Percentiles rank a stretch among this genome's conserved stretches.
Evolutionary conservation across 164 flowering plant genomes (phyloP).

Genomic region (Platanus orientalis): DNA sequence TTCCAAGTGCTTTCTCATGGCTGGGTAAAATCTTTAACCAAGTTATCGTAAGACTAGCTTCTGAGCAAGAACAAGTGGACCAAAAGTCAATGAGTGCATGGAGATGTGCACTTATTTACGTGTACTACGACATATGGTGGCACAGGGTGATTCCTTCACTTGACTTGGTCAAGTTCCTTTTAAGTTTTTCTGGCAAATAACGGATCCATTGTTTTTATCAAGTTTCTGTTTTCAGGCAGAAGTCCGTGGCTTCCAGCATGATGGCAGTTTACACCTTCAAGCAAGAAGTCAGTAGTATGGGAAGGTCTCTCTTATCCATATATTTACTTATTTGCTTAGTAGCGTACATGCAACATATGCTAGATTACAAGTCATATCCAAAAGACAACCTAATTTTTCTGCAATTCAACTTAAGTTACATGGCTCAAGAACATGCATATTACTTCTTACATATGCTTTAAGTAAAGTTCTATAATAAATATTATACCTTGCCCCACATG

Average conservation of each 20-base stretch:
- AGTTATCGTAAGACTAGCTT: neutral
- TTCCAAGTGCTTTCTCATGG: too few relatives aligned
- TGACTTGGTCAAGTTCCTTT: too few relatives aligned
- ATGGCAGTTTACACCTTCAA: constrained; percentile 89
- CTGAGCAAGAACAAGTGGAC: neutral
- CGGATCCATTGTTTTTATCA: neutral
- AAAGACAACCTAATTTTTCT: constrained; percentile 1
- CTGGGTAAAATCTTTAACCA: too few relatives aligned
- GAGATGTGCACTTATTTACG: neutral
- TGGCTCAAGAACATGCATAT: too few relatives aligned
- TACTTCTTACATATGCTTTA: too few relatives aligned
- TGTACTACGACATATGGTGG: neutral
- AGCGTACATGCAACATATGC: neutral
- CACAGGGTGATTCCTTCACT: neutral
- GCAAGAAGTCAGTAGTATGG: constrained; percentile 99
- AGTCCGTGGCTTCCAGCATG: constrained; percentile 86
- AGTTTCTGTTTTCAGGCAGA: constrained; percentile 58
- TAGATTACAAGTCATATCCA: neutral
- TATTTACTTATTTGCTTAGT: neutral
- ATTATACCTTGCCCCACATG: too few relatives aligned
- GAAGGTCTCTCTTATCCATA: constrained; percentile 46
- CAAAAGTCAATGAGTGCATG: neutral
- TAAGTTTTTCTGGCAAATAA: neutral
- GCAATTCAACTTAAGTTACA: neutral
- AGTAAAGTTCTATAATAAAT: too few relatives aligned